Conservation (phyloP, 345 rosid species). For the Isatis tinctoria region DNA sequence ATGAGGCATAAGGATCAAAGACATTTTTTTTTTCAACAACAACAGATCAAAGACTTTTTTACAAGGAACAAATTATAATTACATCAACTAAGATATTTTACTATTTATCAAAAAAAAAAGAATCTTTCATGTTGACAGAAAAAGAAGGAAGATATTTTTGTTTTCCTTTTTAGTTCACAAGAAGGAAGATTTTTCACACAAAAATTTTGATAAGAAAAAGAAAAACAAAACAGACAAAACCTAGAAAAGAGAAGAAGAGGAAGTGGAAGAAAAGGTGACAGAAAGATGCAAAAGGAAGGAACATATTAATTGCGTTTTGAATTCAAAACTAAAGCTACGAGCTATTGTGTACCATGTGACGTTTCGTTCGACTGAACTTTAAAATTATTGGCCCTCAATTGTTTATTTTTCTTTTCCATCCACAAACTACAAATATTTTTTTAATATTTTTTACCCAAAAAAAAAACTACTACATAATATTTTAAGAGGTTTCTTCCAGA, state of each 20-base stretch:
- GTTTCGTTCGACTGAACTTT: background rate
- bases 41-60: background rate
- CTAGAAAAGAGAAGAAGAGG: background rate
- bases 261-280: slow-evolving; percentile 15
- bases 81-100: no score
- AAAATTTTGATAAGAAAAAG: background rate
- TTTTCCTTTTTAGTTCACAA: no score
- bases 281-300: slow-evolving; percentile 1
- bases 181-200: no score
- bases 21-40: background rate
- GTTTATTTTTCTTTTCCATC: background rate
- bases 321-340: slow-evolving; percentile 11
- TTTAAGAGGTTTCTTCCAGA: no score
- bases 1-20: background rate
- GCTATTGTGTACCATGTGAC: slow-evolving; percentile 8
- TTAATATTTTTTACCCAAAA: no score
- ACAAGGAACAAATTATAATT: background rate
- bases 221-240: background rate
- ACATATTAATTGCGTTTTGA: slow-evolving; percentile 24
- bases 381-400: background rate
- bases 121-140: background rate
- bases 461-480: no score
- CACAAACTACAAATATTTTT: no score
- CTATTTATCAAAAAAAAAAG: background rate
- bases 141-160: background rate